Evolutionary conservation across 768 basidiomycete genomes (phyloP), one percentile per base, ranked within the genome.

Genomic region (Udeniomyces megalosporus): DNA sequence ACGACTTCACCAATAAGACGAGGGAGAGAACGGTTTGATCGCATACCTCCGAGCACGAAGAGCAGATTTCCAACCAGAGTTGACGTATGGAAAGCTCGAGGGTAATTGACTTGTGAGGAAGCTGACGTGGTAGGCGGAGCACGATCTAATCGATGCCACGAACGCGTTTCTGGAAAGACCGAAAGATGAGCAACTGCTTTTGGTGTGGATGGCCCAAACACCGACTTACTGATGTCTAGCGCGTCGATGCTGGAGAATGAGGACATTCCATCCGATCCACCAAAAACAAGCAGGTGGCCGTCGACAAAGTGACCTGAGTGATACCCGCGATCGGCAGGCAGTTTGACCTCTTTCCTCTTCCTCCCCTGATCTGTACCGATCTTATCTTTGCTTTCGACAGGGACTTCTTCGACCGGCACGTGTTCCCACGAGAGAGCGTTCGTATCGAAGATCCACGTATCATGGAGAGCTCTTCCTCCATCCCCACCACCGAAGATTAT

Each of bases 401-500:
- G 35, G 8, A 17, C 14, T 8, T 56, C 38, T 26, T 56, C 54
- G 44, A 20, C 42, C 3, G 7, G 22, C 29, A 88, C 68, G 66
- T 82, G 72, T 46, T 78, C 77, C 85, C 84, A 86, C 32, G 74
- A 75, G 73, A 84, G 73, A 47, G 72, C 71, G 55, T 77, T 75
- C 35, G 75, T 78, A 0, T 85, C 80, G 61, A 93, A 88, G 26
- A 93, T 75, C 89, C 90, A 93, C 22, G 92, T 75, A 71, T 95
- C 91, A 67, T 88, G 87, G 60, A 95, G 77, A 0, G 92, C 90
- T n/a, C 80, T 80, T 75, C 84, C 77, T 0, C 92, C 92, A 62
- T 89, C 92, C 2, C 92, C 91, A n/a, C 92, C 90, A 8, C 90
- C 92, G 68, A 93, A 95, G 3, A 95, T 74, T 77, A 86, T 88